Base-by-base conservation (phyloP, 495 filamentous ascomycete genomes). In the Penicillium robsamsonii region DNA sequence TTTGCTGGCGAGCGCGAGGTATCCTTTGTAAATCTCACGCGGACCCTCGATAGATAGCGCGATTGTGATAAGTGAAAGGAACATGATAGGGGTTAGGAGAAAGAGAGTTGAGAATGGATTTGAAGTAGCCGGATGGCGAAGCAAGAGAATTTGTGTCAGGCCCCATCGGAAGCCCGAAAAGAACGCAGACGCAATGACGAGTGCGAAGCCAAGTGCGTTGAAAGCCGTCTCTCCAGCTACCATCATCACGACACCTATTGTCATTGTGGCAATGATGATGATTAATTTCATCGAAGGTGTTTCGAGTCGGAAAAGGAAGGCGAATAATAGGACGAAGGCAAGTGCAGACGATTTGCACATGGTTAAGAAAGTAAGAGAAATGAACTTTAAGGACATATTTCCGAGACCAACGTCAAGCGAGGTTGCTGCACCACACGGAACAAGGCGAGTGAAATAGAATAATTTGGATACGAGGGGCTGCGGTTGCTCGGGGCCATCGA, bases 331-430 rank as follows among this genome's bases (percentile, higher is more conserved):
- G 45, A 99, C 94, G 65, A 99, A 97, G 37, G 88, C 92, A 17
- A 97, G 82, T 33, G 91, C 88, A 20, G 92, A 96, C 4, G 94
- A 97, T 84, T 99, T 99, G 73, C 94, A 97, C 95, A 99, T 99
- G 53, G 93, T 99, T 66, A 96, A 94, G 65, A 99, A 99, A 5
- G 95, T 96, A 53, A 99, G 84, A 50, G 89, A 89, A 59, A 99
- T 97, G 71, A 95, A 97, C 65, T 91, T 91, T 59, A 99, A 74
- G 38, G 89, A 94, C 75, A 91, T 96, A 66, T 99, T 99, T 45
- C 95, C 95, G 50, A 99, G 73, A 13, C 95, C 95, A 64, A 99
- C 96, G 70, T 99, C 95, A 45, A 99, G 82, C 6, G 92, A 94
- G 2, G 95, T 99, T 1, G 94, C 92, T 27, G 87, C 78, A 57